Conservation (phyloP, 1,284 basidiomycete genomes). For the Puccinia horiana region DNA sequence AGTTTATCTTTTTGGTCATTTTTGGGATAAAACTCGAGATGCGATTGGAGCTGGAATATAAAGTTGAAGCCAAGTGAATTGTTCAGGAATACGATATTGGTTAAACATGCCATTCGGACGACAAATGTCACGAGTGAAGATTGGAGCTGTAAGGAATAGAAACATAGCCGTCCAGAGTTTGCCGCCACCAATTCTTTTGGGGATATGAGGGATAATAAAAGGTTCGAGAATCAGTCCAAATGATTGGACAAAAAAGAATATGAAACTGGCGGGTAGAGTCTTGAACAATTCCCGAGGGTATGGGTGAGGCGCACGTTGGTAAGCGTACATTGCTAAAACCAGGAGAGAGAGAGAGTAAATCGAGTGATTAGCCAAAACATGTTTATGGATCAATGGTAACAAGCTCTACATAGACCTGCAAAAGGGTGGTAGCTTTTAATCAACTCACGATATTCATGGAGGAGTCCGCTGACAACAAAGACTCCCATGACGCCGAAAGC, state of each 20-base stretch:
- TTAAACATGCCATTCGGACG: neutral
- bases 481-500: slow-evolving; percentile 18
- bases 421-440: too few species aligned
- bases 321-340: neutral
- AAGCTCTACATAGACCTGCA: too few species aligned
- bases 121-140: slow-evolving; percentile 26
- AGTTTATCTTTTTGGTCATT: too few species aligned
- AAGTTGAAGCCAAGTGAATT: neutral
- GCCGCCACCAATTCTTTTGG: slow-evolving; percentile 17
- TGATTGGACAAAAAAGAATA: slow-evolving; percentile 38
- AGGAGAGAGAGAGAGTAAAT: neutral
- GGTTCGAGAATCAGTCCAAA: slow-evolving; percentile 35
- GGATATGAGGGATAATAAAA: slow-evolving; percentile 29
- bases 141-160: slow-evolving; percentile 9
- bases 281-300: slow-evolving; percentile 11
- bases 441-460: slow-evolving; percentile 38
- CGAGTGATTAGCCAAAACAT: neutral
- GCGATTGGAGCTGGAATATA: neutral
- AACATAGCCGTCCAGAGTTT: slow-evolving; percentile 13
- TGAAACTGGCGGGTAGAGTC: slow-evolving; percentile 8
- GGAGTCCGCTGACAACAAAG: slow-evolving; percentile 31
- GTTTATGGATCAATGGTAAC: too few species aligned
- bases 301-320: slow-evolving; percentile 15
- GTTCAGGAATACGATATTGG: neutral
- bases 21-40: neutral